Base-by-base conservation (phyloP, 1,284 basidiomycete species). In the Heterobasidion occidentale region DNA sequence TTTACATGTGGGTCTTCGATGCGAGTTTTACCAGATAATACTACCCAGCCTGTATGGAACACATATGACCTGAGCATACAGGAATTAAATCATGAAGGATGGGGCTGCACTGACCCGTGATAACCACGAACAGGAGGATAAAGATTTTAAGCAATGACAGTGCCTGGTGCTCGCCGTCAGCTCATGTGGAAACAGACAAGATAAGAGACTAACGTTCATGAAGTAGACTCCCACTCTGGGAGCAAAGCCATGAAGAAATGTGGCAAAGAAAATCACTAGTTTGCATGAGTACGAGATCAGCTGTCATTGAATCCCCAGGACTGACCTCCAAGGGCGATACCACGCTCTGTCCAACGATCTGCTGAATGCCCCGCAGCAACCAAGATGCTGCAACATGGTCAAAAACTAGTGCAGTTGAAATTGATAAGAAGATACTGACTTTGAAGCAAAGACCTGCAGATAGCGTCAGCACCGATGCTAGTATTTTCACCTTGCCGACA, bases 251-350 rank as follows among this genome's bases (percentile, higher is more conserved):
- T 83, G 80, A 3, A 82, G 63, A 7, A 74, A n/a, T 0, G 76
- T 74, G 1, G 71, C 72, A 46, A 77, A 77, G 52, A 67, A 49
- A 4, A 79, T 77, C 1, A 75, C 77, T 78, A 44, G 11, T 53
- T 3, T 9, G 8, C n/a, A 14, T 14, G 12, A 17, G 9, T 49
- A 12, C 15, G 5, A 27, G 27, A 27, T 27, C 27, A 4, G 5
- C 27, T 27, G 4, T 5, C 27, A 27, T 27, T 27, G 27, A 27
- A 27, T 27, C 27, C 27, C 27, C 5, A 27, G 27, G 27, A 62
- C 69, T 2, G 51, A 79, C 78, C 79, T 68, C 69, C 83, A 3
- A 83, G 62, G 2, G 78, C 83, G 51, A 85, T 84, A 0, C 80
- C 81, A 53, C 81, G 77, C 9, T 76, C 74, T 1, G 67, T 68